These are phyloP conservation scores for Sporisorium graminicola DNA, from an alignment of 1,284 basidiomycete genomes.

Conservation along the genomic window DNA sequence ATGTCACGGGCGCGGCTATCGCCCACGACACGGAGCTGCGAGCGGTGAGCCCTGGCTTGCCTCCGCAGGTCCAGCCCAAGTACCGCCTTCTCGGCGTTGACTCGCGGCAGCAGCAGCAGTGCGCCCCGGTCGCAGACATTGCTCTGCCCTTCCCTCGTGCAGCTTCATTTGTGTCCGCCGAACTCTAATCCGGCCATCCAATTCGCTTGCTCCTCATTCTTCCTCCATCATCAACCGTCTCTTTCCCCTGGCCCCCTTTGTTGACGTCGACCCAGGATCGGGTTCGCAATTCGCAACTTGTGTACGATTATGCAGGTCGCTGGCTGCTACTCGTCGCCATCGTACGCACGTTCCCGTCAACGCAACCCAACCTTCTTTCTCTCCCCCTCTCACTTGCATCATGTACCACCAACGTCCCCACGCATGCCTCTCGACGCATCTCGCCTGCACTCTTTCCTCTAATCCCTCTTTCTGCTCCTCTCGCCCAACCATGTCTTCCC, in stretches of 20 bases:
- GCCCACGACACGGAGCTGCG: slow-evolving; percentile 45
- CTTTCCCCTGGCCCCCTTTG: background rate
- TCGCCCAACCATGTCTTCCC: background rate
- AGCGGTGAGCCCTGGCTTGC: slow-evolving; percentile 36
- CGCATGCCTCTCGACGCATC: slow-evolving; percentile 25
- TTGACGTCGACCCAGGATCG: slow-evolving; percentile 17
- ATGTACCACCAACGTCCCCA: slow-evolving; percentile 38
- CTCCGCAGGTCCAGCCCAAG: slow-evolving; percentile 43
- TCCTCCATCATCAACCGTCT: background rate
- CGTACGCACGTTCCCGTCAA: slow-evolving; percentile 5
- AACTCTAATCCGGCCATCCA: slow-evolving; percentile 10
- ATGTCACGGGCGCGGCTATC: slow-evolving; percentile 39
- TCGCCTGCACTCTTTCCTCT: slow-evolving; percentile 11
- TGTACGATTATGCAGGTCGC: slow-evolving; percentile 30
- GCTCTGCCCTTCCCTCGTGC: slow-evolving; percentile 41
- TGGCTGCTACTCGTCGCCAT: slow-evolving; percentile 10
- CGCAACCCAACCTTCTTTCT: background rate
- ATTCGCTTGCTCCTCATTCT: background rate
- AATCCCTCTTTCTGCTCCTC: slow-evolving; percentile 7
- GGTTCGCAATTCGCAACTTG: slow-evolving; percentile 8
- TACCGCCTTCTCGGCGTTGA: slow-evolving; percentile 25
- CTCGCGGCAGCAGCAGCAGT: slow-evolving; percentile 10
- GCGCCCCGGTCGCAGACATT: slow-evolving; percentile 1
- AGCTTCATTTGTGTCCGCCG: slow-evolving; percentile 16
- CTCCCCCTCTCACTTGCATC: slow-evolving; percentile 29